phyloP scores from a whole-genome alignment of 352 stramenopile genomes.

The Discostella stelligera region DNA sequence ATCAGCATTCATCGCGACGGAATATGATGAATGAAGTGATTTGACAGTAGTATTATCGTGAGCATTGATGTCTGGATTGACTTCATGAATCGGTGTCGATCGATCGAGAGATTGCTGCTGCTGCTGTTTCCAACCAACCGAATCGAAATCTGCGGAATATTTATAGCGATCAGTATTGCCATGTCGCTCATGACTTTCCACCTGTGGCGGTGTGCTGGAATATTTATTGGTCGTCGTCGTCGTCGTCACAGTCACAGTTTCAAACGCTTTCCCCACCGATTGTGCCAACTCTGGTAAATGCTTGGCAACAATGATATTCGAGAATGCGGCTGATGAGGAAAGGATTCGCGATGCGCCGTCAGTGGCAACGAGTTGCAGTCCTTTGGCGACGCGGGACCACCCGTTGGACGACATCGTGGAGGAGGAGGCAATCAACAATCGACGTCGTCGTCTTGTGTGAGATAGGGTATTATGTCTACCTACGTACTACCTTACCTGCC shows the following conservation, averaged over 20 bases:
- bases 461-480: too few species aligned
- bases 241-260: not conserved
- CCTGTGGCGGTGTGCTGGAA: not conserved
- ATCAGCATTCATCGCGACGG: not conserved
- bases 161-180: not conserved
- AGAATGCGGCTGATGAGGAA: constrained; percentile 10
- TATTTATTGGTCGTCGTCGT: not conserved
- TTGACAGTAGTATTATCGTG: not conserved
- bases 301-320: constrained; percentile 12
- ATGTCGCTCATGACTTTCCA: not conserved
- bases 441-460: too few species aligned
- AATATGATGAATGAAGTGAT: not conserved
- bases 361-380: constrained; percentile 28
- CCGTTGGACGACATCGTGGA: constrained; percentile 16
- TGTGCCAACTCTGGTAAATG: constrained; percentile 31
- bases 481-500: too few species aligned
- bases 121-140: not conserved
- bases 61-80: not conserved
- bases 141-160: not conserved
- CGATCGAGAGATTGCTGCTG: not conserved
- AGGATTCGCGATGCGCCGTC: constrained; percentile 34
- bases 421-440: too few species aligned
- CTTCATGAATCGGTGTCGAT: not conserved
- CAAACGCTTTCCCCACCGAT: constrained; percentile 12
- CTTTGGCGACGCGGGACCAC: constrained; percentile 37